phyloP scores from a whole-genome alignment of 225 moss, liverwort and hornwort species.

The Polytrichum formosum region DNA sequence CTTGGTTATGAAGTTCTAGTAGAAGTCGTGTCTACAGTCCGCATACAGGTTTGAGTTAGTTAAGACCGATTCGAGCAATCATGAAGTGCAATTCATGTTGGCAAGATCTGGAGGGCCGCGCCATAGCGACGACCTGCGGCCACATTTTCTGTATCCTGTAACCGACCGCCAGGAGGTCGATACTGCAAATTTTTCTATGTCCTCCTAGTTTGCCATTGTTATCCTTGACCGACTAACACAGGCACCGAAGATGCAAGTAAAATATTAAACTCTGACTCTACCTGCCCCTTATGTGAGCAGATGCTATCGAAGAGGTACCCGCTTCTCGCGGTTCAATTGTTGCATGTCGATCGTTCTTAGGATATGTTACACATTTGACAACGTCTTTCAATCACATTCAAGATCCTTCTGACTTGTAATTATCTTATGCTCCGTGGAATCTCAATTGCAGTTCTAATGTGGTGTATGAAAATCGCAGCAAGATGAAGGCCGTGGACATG shows the following conservation, averaged over 20 bases:
- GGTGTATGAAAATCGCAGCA: slow-evolving; percentile 42
- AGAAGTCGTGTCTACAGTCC: too few species aligned
- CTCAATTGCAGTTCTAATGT: slow-evolving; percentile 5
- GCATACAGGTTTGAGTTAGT: too few species aligned
- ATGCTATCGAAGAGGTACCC: slow-evolving; percentile 78
- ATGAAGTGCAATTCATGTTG: slow-evolving; percentile 98
- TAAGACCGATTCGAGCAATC: neutral
- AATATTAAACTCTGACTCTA: slow-evolving; percentile 72
- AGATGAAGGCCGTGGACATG: slow-evolving; percentile 81
- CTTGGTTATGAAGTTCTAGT: too few species aligned
- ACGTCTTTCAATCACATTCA: neutral
- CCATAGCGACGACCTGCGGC: slow-evolving; percentile 78
- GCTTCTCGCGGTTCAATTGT: neutral
- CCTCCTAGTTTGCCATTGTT: neutral
- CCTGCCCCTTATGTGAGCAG: slow-evolving; percentile 87
- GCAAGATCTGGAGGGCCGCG: slow-evolving; percentile 80
- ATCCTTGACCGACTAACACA: slow-evolving; percentile 40
- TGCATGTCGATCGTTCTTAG: neutral
- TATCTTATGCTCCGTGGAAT: neutral
- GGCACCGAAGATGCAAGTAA: slow-evolving; percentile 82
- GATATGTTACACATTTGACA: neutral
- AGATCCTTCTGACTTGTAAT: neutral
- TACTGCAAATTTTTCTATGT: neutral
- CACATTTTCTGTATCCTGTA: slow-evolving; percentile 90
- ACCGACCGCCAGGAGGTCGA: neutral